Percentiles rank a stretch among this genome's conserved stretches.
Conservation (phyloP, 2,329 filamentous ascomycete species). For the Aspergillus japonicus region DNA sequence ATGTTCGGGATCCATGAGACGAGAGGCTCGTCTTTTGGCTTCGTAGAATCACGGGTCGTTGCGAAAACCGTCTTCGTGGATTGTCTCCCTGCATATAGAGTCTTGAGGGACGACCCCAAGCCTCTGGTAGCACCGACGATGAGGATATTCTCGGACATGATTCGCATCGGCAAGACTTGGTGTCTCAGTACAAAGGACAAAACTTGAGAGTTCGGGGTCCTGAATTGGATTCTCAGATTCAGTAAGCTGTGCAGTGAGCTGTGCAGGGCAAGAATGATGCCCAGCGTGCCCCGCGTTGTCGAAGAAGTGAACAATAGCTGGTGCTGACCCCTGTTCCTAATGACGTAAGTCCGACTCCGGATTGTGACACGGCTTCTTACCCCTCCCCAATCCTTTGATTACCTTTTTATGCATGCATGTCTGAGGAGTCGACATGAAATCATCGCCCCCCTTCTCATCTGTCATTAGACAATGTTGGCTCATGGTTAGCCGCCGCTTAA, state of each 20-base stretch:
- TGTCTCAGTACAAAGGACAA: not conserved
- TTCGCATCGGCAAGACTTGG: not conserved
- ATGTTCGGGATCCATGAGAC: constrained; percentile 60
- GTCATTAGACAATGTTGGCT: not conserved
- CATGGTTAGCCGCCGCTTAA: not conserved
- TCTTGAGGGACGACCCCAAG: constrained; percentile 61
- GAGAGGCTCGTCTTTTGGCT: constrained; percentile 35
- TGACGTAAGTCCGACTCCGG: constrained; percentile 5
- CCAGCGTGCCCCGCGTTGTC: not conserved
- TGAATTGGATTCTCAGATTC: no score
- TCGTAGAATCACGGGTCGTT: constrained; percentile 54
- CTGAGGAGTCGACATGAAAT: not conserved
- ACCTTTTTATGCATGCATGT: not conserved
- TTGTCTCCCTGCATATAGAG: constrained; percentile 54
- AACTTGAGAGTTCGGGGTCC: not conserved
- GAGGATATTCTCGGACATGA: constrained; percentile 48
- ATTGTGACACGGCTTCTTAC: not conserved
- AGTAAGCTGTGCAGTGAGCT: not conserved
- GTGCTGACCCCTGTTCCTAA: not conserved
- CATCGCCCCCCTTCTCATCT: no score
- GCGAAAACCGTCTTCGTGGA: constrained; percentile 55
- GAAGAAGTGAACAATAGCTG: not conserved
- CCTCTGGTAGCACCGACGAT: constrained; percentile 69
- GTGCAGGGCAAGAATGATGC: not conserved
- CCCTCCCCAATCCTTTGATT: not conserved